These are phyloP conservation scores for Bipolaris zeicola DNA, from an alignment of 2,329 filamentous ascomycete species.

Conservation along the genomic window DNA sequence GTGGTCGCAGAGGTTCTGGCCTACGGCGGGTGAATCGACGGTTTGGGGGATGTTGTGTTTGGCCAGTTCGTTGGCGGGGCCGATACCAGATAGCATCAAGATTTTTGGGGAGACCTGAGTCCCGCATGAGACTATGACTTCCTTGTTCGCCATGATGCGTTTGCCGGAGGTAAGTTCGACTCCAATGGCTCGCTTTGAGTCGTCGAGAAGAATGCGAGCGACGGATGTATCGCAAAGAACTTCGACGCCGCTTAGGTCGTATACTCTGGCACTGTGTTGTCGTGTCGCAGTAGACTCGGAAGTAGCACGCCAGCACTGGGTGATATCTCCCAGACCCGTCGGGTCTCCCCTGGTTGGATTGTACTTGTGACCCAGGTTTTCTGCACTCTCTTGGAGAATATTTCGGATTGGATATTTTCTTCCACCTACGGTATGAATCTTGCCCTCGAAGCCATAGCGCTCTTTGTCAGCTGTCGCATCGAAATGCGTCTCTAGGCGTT, in stretches of 20 bases:
- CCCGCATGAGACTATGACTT: slow-evolving; percentile 51
- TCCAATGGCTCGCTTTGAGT: slow-evolving; percentile 27
- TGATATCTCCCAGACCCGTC: slow-evolving; percentile 17
- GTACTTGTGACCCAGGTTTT: slow-evolving; percentile 18
- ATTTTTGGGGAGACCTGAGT: slow-evolving; percentile 49
- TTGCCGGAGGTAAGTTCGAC: slow-evolving; percentile 22
- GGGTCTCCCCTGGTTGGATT: slow-evolving; percentile 23
- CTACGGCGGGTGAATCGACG: slow-evolving; percentile 27
- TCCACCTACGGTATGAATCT: slow-evolving; percentile 20
- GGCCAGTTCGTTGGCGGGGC: slow-evolving; percentile 24
- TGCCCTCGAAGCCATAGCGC: slow-evolving; percentile 25
- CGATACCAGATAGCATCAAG: slow-evolving; percentile 48
- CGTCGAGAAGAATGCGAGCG: slow-evolving; percentile 22
- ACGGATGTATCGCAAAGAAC: slow-evolving; percentile 12
- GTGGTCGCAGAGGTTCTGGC: slow-evolving; percentile 34
- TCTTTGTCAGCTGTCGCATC: slow-evolving; percentile 13
- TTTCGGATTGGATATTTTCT: slow-evolving; percentile 23
- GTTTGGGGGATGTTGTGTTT: slow-evolving; percentile 22
- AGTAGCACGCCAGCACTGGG: slow-evolving; percentile 21
- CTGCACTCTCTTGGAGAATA: slow-evolving; percentile 11
- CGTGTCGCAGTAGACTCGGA: slow-evolving; percentile 15
- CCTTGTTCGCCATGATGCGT: slow-evolving; percentile 34
- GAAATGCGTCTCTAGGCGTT: slow-evolving; percentile 19
- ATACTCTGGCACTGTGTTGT: slow-evolving; percentile 27
- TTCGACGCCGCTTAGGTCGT: slow-evolving; percentile 22